These are phyloP conservation scores for Penicillium sp. DNA, from an alignment of 2,329 filamentous ascomycete genomes.

Conservation along the genomic window DNA sequence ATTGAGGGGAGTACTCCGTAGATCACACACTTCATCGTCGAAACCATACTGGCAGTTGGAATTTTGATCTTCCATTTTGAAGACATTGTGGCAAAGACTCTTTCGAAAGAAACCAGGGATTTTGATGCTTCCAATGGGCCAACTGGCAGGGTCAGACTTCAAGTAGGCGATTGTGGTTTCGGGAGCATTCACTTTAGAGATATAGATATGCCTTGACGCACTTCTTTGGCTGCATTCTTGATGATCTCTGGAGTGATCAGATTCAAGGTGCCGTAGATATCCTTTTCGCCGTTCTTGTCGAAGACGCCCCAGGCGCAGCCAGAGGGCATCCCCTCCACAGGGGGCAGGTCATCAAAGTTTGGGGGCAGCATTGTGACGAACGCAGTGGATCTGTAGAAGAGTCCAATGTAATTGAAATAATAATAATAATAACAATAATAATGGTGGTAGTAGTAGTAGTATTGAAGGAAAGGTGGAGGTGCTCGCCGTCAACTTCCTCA, in stretches of 20 bases:
- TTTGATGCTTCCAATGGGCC: slow-evolving; percentile 34
- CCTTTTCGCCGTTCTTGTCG: slow-evolving; percentile 43
- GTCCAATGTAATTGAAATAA: not conserved
- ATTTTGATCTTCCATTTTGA: slow-evolving; percentile 30
- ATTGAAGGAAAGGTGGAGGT: no score
- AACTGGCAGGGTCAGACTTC: slow-evolving; percentile 8
- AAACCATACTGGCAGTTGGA: slow-evolving; percentile 40
- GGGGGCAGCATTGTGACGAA: slow-evolving; percentile 16
- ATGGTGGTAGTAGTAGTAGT: no score
- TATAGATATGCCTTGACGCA: slow-evolving; percentile 44
- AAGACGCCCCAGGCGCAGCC: slow-evolving; percentile 48
- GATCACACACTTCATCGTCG: slow-evolving; percentile 43
- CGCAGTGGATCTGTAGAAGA: not conserved
- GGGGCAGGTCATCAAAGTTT: slow-evolving; percentile 44
- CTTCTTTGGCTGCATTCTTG: slow-evolving; percentile 43
- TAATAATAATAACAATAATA: no score
- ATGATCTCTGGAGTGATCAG: slow-evolving; percentile 48
- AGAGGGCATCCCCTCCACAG: slow-evolving; percentile 43
- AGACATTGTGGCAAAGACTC: slow-evolving; percentile 31
- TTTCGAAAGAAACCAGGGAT: slow-evolving; percentile 39
- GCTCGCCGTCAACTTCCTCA: slow-evolving; percentile 10
- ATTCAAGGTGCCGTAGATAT: slow-evolving; percentile 49
- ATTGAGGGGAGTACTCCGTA: no score
- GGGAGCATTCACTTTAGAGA: slow-evolving; percentile 41
- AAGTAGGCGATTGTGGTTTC: not conserved